These are phyloP conservation scores for Lecanosticta acicola DNA, from an alignment of 2,329 filamentous ascomycete genomes.

Conservation along the genomic window DNA sequence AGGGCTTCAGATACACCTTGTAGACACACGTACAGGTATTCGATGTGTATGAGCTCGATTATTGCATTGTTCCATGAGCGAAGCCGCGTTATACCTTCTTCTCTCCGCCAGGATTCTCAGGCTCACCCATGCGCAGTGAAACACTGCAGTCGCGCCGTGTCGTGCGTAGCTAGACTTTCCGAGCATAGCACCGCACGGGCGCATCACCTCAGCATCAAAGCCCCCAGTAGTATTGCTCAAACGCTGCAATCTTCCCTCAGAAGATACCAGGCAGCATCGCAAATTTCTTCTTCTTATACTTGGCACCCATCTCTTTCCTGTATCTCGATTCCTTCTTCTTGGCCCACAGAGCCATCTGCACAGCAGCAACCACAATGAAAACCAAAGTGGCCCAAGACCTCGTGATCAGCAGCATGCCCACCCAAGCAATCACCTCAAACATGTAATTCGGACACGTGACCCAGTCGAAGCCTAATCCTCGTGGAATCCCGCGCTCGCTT, in stretches of 20 bases:
- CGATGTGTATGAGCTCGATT: too few relatives aligned
- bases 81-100: too few relatives aligned
- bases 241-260: too few relatives aligned
- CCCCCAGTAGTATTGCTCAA: too few relatives aligned
- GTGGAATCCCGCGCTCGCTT: slow-evolving; percentile 81
- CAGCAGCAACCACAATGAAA: slow-evolving; percentile 67
- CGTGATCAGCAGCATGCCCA: slow-evolving; percentile 72
- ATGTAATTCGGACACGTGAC: slow-evolving; percentile 98
- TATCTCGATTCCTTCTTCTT: slow-evolving; percentile 88
- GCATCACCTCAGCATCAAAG: too few relatives aligned
- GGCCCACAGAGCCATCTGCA: slow-evolving; percentile 83
- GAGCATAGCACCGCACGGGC: too few relatives aligned
- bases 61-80: too few relatives aligned
- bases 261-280: slow-evolving; percentile 74
- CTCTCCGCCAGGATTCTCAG: too few relatives aligned
- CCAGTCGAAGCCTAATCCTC: slow-evolving; percentile 73
- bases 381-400: slow-evolving; percentile 71
- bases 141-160: too few relatives aligned
- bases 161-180: too few relatives aligned
- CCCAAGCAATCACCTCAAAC: slow-evolving; percentile 84
- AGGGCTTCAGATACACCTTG: slow-evolving; percentile 34
- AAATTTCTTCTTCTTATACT: slow-evolving; percentile 91
- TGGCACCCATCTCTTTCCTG: slow-evolving; percentile 82
- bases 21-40: slow-evolving; percentile 12
- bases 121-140: too few relatives aligned